Conservation (phyloP, 176 grass and related monocot species). For the Cymbopogon citratus region DNA sequence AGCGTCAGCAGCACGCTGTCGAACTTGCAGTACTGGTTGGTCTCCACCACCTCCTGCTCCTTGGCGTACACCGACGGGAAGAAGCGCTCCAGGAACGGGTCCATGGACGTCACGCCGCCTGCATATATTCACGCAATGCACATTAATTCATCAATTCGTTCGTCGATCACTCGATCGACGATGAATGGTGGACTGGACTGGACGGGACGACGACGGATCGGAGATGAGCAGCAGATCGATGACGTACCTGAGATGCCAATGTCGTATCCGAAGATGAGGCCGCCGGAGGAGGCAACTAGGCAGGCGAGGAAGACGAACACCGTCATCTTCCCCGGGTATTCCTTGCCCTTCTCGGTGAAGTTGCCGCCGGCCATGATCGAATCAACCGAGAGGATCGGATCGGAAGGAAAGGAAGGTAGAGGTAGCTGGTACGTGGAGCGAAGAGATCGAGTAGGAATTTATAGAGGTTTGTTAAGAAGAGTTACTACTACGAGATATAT, state of each 20-base stretch:
- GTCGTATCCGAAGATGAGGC: slow-evolving; percentile 50
- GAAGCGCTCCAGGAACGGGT: slow-evolving; percentile 33
- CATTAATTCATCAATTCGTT: too few relatives aligned
- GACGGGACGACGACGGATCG: neutral
- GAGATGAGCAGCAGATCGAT: neutral
- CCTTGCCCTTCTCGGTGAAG: neutral
- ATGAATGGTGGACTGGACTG: neutral
- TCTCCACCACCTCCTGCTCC: slow-evolving; percentile 27
- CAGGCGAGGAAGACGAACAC: slow-evolving; percentile 42
- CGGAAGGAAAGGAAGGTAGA: neutral
- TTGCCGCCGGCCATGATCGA: slow-evolving; percentile 16
- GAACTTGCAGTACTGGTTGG: slow-evolving; percentile 84
- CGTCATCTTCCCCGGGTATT: slow-evolving; percentile 39
- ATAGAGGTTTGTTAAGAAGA: neutral
- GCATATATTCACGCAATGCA: neutral
- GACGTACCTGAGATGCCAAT: slow-evolving; percentile 38
- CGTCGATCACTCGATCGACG: neutral
- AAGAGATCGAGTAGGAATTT: neutral
- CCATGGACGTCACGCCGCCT: slow-evolving; percentile 45
- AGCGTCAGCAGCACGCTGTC: slow-evolving; percentile 65
- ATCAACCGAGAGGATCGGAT: neutral
- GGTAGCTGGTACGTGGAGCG: neutral
- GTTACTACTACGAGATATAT: neutral
- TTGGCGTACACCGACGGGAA: slow-evolving; percentile 48
- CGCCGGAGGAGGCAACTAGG: slow-evolving; percentile 44